Base-by-base conservation (phyloP, 1,139 yeast genomes). In the Nakaseomyces bracarensis region DNA sequence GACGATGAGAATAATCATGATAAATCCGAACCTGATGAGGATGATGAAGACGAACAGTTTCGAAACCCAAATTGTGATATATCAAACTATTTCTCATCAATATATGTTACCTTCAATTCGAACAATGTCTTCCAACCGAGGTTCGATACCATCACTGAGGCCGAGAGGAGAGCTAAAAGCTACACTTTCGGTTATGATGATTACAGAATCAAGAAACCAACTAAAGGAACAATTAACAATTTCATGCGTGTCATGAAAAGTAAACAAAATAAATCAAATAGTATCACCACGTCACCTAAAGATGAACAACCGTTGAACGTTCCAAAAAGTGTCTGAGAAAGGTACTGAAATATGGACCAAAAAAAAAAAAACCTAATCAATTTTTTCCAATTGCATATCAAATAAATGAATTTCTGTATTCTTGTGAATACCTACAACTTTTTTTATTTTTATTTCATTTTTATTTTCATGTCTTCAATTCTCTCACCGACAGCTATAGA, bases 151-250 rank as follows among this genome's bases (percentile, higher is more conserved):
- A 20, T 21, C 3, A 20, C 18, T 2, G 36, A 33, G 10, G 36
- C 36, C 18, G 36, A 33, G n/a, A 20, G 26, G 2, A 33, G 26
- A 20, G 36, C 36, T 21, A 20, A 21, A 11, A 33, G 36, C 19
- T 33, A 33, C 4, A 33, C 36, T 16, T 33, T 33, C 18, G 36
- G 36, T 4, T 33, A 20, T n/a, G 36, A 33, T 11, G 36, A 33
- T 14, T 33, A 20, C 26, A 33, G 36, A 21, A 33, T 33, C 18
- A 33, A 33, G 11, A 33, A 33, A 21, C 36, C 36, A n/a, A 20
- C 36, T 6, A 33, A 21, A 11, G 26, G 26, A 20, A 33, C 26
- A 7, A 21, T 33, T 4, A 33, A 33, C n/a, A 33, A 33, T n/a
- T 33, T 33, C 13, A 21, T 33, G 36, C 36, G 36, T 21, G 18